Evolutionary conservation across 805 yeast species (phyloP).

Genomic region (Pichia gijzeniarum): DNA sequence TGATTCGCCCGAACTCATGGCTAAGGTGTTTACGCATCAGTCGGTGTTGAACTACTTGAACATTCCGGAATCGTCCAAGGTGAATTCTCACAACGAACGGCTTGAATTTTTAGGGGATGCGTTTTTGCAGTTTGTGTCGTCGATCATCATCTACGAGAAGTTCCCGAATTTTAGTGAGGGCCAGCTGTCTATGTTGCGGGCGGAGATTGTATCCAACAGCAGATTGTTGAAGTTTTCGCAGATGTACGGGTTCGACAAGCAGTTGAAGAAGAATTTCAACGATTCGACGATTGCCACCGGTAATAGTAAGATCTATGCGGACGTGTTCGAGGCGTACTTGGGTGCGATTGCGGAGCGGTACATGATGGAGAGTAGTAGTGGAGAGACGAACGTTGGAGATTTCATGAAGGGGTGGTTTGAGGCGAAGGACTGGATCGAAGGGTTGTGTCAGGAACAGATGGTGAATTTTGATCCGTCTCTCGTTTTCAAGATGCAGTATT

Average conservation of each 20-base stretch:
- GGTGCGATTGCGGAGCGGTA: slow-evolving; percentile 61
- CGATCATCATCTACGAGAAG: slow-evolving; percentile 56
- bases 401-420: slow-evolving; percentile 36
- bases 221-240: slow-evolving; percentile 64
- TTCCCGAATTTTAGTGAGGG: slow-evolving; percentile 80
- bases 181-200: slow-evolving; percentile 61
- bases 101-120: slow-evolving; percentile 91
- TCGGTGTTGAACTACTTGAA: slow-evolving; percentile 60
- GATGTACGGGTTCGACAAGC: slow-evolving; percentile 57
- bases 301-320: slow-evolving; percentile 71
- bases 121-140: slow-evolving; percentile 62
- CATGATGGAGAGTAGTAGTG: slow-evolving; percentile 43
- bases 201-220: slow-evolving; percentile 65
- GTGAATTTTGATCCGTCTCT: slow-evolving; percentile 13
- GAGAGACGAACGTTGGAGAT: slow-evolving; percentile 32
- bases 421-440: slow-evolving; percentile 51
- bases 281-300: slow-evolving; percentile 45
- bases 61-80: slow-evolving; percentile 46
- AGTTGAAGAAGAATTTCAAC: slow-evolving; percentile 35
- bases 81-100: slow-evolving; percentile 72
- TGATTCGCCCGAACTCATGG: slow-evolving; percentile 46
- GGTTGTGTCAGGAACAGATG: slow-evolving; percentile 36
- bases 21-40: slow-evolving; percentile 75
- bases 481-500: slow-evolving; percentile 13
- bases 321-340: slow-evolving; percentile 88